Evolutionary conservation across 768 basidiomycete species (phyloP), one percentile per base, ranked within the genome.

Genomic region (Boletellus sp.): DNA sequence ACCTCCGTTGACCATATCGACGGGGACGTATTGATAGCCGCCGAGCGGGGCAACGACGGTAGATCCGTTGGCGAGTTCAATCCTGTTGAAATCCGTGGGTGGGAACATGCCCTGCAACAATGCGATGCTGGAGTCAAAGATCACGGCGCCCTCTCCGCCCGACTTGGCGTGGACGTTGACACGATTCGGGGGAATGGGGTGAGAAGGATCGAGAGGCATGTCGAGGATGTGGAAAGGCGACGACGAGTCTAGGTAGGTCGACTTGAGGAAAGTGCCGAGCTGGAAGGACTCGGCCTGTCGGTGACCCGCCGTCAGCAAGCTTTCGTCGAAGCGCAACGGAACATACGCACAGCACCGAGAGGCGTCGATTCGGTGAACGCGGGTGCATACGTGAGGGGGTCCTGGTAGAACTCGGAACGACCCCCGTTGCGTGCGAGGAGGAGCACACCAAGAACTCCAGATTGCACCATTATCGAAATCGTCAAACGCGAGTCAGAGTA

Each of bases 21-120:
- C 85, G 26, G 90, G 87, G 47, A 93, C 79, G 57, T 93, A 94
- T 70, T 91, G 89, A 69, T 92, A 94, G 1, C 88, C 87, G 8
- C 83, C 81, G 23, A 93, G 78, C n/a, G 90, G 89, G 7, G 86
- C 79, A 22, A 80, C 73, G 50, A 94, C 68, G 22, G 72, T 78
- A 19, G 83, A 81, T 58, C 84, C 86, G 60, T 94, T 90, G 8
- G 90, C 89, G 20, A 94, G 81, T 9, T 74, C 74, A 49, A 86
- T 84, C 60, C 76, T 81, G 70, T 87, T 86, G 38, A 76, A 75
- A 6, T 74, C 68, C 50, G 78, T 87, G 3, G 90, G 89, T 6
- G 90, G 90, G 76, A 85, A 90, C 52, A 93, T 72, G 10, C 90
- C 90, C 63, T 94, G 92, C 37, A 90, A 72, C 44, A 91, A 71